Evolutionary conservation across 441 rosid genomes (phyloP).

Genomic region (Erodium moschatum): DNA sequence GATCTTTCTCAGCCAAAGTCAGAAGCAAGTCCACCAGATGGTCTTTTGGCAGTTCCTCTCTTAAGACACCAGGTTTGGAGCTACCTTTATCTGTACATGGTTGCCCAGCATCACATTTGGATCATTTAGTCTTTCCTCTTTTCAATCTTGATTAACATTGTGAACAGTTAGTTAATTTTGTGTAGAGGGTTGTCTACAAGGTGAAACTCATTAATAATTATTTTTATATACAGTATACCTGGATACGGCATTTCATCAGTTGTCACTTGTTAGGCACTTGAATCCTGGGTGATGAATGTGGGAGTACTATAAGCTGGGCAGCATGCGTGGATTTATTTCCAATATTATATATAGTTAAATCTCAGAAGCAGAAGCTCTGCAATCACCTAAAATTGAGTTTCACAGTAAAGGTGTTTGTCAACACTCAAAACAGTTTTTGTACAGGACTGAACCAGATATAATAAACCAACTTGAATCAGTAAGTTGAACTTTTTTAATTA

Average conservation of each 20-base stretch:
- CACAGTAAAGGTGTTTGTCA: background rate
- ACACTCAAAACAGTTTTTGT: background rate
- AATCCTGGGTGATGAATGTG: slow-evolving; percentile 3
- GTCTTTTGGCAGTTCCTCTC: slow-evolving; percentile 72
- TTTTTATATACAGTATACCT: background rate
- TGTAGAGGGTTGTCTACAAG: background rate
- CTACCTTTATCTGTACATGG: slow-evolving; percentile 8
- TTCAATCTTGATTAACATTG: background rate
- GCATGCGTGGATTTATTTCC: background rate
- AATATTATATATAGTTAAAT: background rate
- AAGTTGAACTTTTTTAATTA: background rate
- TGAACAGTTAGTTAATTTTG: background rate
- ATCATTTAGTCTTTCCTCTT: background rate
- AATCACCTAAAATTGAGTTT: background rate
- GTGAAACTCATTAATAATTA: background rate
- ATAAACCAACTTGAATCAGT: background rate
- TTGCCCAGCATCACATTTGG: background rate
- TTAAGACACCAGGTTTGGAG: slow-evolving; percentile 81
- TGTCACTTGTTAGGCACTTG: background rate
- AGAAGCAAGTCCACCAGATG: slow-evolving; percentile 76
- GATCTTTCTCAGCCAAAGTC: slow-evolving; percentile 71
- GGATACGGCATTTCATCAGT: background rate
- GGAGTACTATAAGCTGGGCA: background rate
- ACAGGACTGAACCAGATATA: background rate
- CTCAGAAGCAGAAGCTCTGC: background rate